Evolutionary conservation across 345 rosid species (phyloP), one percentile per base, ranked within the genome.

Genomic region (Syzygium jambos): DNA sequence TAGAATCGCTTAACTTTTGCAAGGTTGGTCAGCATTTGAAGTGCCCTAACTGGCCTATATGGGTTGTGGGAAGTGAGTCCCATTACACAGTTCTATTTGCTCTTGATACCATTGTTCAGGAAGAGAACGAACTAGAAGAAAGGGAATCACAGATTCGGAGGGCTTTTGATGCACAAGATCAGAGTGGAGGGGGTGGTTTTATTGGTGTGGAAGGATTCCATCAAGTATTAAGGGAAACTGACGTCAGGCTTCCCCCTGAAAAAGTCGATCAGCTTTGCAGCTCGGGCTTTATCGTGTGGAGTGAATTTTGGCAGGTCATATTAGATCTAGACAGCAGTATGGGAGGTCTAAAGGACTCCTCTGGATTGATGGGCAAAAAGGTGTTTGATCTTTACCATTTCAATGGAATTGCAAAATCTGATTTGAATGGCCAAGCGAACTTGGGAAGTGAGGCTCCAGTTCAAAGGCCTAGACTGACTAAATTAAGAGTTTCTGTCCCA

Each of bases 151-250:
- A 92, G 87, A 96, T 98, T 87, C 94, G 98, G 61, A 96, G 91
- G 92, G 98, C 99, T 88, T 98, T 98, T 61, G 98, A 98, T 88
- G 94, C 95, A 54, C 98, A 96, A 89, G 99, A 98, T 92, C 96
- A 98, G 91, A 98, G 99, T 86, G 99, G 99, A 21, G 99, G 99
- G 25, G 99, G 99, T n/a, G 99, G 99, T 56, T 98, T 98, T 90
- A 96, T 98, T 65, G 93, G 94, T 59, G 98, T 94, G 83, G 99
- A 98, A 92, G 98, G 98, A 85, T 98, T 98, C 89, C 98, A 95
- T 87, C 98, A 96, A 87, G 96, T 98, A 84, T 89, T 96, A 54
- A 87, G 94, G 85, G 98, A 93, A 84, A 90, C 96, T 30, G 91
- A 90, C 89, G 88, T 96, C 85, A 92, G 90, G 88, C 93, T 98